phyloP scores from a whole-genome alignment of 1,284 basidiomycete genomes.

The Tilletia setariae region DNA sequence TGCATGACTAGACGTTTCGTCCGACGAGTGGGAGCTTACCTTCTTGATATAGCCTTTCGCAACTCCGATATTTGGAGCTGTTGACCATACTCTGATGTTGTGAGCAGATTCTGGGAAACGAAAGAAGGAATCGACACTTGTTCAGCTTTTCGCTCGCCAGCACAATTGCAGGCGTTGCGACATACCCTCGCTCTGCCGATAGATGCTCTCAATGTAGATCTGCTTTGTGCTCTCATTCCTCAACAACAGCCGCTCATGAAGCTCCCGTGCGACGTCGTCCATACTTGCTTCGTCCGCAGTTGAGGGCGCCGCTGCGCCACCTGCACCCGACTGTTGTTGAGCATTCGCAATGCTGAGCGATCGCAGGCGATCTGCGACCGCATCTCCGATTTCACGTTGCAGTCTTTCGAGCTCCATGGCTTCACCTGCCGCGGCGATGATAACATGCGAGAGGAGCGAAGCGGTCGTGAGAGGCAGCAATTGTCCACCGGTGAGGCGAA shows the following conservation, averaged over 20 bases:
- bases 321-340: background rate
- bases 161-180: background rate
- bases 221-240: constrained; percentile 96
- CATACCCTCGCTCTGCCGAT: constrained; percentile 48
- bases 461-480: constrained; percentile 93
- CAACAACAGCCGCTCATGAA: constrained; percentile 84
- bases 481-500: constrained; percentile 65
- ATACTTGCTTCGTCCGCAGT: constrained; percentile 57
- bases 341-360: constrained; percentile 61
- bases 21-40: constrained; percentile 58
- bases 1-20: too few relatives aligned
- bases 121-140: background rate
- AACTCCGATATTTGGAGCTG: constrained; percentile 69
- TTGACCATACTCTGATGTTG: constrained; percentile 83
- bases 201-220: constrained; percentile 93
- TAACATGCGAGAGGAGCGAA: constrained; percentile 91
- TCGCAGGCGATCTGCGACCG: constrained; percentile 85
- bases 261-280: constrained; percentile 87
- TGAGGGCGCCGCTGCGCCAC: background rate
- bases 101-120: constrained; percentile 68
- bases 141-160: constrained; percentile 63
- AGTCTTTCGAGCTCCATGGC: constrained; percentile 96
- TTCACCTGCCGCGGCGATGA: constrained; percentile 92
- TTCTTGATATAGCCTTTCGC: constrained; percentile 76
- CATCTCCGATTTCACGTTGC: constrained; percentile 85